phyloP scores from a whole-genome alignment of 495 filamentous ascomycete species.

The Aspergillus hancockii region DNA sequence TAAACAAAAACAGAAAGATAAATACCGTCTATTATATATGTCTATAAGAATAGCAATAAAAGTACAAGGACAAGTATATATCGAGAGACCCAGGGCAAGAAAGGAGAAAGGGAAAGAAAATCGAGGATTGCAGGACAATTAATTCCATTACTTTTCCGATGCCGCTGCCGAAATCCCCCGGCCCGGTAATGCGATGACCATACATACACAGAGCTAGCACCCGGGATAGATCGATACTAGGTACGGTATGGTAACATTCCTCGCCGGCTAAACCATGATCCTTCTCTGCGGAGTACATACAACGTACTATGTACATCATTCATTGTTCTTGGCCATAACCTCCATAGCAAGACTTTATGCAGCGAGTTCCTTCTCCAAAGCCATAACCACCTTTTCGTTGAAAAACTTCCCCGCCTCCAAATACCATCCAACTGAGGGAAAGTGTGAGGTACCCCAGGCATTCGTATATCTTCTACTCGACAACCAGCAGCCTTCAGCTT shows the following conservation, averaged over 20 bases:
- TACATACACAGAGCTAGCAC: constrained; percentile 14
- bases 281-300: constrained; percentile 6
- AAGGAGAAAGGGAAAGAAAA: constrained; percentile 6
- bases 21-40: constrained; percentile 1
- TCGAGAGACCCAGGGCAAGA: background rate
- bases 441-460: constrained; percentile 37
- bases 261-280: constrained; percentile 25
- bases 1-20: background rate
- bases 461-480: constrained; percentile 32
- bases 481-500: constrained; percentile 42
- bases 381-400: constrained; percentile 31
- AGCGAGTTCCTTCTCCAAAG: constrained; percentile 26
- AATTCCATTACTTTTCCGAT: constrained; percentile 20
- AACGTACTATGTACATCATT: too few relatives aligned
- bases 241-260: constrained; percentile 28
- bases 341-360: background rate
- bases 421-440: constrained; percentile 36
- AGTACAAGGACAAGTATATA: background rate
- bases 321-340: too few relatives aligned
- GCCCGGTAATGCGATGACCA: constrained; percentile 34
- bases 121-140: background rate
- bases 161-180: constrained; percentile 44
- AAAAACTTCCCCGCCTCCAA: constrained; percentile 30
- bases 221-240: background rate
- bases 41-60: background rate